Base-by-base conservation (phyloP, 129 eudicot genomes). In the Escallonia rubra region DNA sequence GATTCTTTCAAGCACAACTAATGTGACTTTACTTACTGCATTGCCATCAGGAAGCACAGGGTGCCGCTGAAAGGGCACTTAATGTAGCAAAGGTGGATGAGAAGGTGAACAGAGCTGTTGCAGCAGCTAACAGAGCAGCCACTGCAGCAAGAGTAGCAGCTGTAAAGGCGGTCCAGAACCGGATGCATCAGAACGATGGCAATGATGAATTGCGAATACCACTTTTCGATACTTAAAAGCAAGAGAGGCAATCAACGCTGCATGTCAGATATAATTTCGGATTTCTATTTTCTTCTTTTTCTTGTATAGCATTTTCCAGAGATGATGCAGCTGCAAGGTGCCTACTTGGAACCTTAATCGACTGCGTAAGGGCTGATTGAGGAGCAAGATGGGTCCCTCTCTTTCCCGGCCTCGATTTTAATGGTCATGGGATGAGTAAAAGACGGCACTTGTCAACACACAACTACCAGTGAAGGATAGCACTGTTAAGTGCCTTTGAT, bases 101-200 rank as follows among this genome's bases (percentile, higher is more conserved):
- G 67, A 82, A 88, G 64, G 91, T 82, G 62, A 85, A 82, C 69
- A 72, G 79, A 72, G 86, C 91, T 38, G 88, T 85, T 23, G 72
- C 86, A n/a, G 88, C 85, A 12, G 96, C 96, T 62, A 88, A 88
- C 77, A 79, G 78, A 63, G 84, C 96, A 2, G 96, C 91, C 56
- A 88, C 72, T 66, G 88, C 96, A 40, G 96, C 96, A 9, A 77
- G 96, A 77, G 96, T 88, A 65, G 88, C 96, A 16, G 96, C 96
- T 6, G 91, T 88, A 38, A 85, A 78, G 77, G 96, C 96, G 9
- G 91, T 88, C 63, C 96, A 88, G 70, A 85, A 82, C 80, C 90
- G 61, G 66, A 77, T 85, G 72, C 82, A 74, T 63, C 83, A 81
- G 56, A 75, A 71, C 60, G 53, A 62, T 10, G 67, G 61, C 64